Evolutionary conservation across 2,329 filamentous ascomycete species (phyloP), one percentile per base, ranked within the genome.

Genomic region (Epicoccum nigrum): DNA sequence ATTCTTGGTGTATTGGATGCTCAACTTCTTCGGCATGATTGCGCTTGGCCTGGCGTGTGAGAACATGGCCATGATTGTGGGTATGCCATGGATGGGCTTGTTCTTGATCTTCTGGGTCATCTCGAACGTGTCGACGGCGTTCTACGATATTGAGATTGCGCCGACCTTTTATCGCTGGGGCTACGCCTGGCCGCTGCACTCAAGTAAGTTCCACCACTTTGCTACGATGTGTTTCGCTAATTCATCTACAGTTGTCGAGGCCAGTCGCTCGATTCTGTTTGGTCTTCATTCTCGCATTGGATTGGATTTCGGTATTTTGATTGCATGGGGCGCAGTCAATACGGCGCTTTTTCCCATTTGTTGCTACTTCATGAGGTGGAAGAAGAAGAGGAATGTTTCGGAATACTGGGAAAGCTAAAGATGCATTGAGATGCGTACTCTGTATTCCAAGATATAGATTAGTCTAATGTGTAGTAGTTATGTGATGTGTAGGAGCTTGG

Each of bases 101-200:
- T 88, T 85, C 79, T 70, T 88, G 2, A 86, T 87, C 48, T 87
- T 86, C 60, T 86, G 83, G 84, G 83, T 87, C 33, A 85, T 88
- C 48, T 81, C 82, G 6, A 88, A 88, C 60, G 83, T 87, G 0
- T 74, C 78, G 0, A 86, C 83, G 0, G 72, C 77, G 0, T 86
- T 88, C 59, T 84, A 87, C 64, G 72, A 81, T 4, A 73, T 87
- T 34, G 81, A 84, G 20, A 72, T 88, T 19, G 79, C 81, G 2
- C 81, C 83, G 0, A 72, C 68, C 0, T 87, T 88, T 61, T 88
- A 84, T 63, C 64, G 70, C 2, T 88, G 83, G 82, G 84, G 83
- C 0, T 85, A 85, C 63, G 84, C 80, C 0, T 85, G 84, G 82
- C 85, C 85, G 7, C 68, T 88, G 46, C 82, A 86, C 65, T 80